A percentile compares a stretch with the other conserved stretches of the same genome.
These are phyloP conservation scores for Hypoxylon sp. DNA, from an alignment of 2,329 filamentous ascomycete genomes.

Conservation along the genomic window DNA sequence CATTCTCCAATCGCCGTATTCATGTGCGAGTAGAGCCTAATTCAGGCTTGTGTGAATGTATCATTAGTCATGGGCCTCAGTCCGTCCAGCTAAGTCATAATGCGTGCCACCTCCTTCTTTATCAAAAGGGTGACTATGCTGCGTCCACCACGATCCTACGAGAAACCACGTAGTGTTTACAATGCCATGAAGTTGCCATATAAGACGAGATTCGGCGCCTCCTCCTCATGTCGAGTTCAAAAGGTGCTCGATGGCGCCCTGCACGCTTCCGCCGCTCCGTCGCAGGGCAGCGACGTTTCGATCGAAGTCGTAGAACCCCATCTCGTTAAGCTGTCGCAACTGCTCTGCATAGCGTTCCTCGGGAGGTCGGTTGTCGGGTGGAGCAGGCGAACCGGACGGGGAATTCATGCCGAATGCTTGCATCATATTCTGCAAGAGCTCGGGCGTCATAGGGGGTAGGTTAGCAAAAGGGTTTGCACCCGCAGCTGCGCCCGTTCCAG, in stretches of 20 bases:
- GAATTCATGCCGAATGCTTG: conserved; percentile 60
- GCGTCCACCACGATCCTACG: conserved; percentile 5
- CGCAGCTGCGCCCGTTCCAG: conserved; percentile 44
- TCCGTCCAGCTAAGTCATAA: conserved; percentile 8
- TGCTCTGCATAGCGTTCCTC: conserved; percentile 95
- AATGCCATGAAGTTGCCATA: not conserved
- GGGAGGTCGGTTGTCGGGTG: conserved; percentile 85
- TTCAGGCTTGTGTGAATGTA: conserved; percentile 3
- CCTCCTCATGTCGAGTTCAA: conserved; percentile 54
- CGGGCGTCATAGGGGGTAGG: conserved; percentile 65
- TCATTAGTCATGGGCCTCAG: conserved; percentile 35
- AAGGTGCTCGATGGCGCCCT: conserved; percentile 87
- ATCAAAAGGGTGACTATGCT: not conserved
- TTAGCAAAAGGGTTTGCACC: conserved; percentile 54
- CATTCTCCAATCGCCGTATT: conserved; percentile 9
- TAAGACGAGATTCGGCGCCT: not conserved
- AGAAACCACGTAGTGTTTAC: conserved; percentile 9
- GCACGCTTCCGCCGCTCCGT: conserved; percentile 91
- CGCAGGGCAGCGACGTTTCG: conserved; percentile 89
- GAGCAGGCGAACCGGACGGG: conserved; percentile 59
- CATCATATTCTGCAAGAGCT: conserved; percentile 67
- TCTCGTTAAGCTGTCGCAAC: conserved; percentile 91
- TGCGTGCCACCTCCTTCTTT: conserved; percentile 1
- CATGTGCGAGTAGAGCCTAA: conserved; percentile 8
- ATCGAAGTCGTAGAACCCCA: conserved; percentile 99